phyloP scores from a whole-genome alignment of 805 yeast genomes.

The Saccharomycopsis selenospora region DNA sequence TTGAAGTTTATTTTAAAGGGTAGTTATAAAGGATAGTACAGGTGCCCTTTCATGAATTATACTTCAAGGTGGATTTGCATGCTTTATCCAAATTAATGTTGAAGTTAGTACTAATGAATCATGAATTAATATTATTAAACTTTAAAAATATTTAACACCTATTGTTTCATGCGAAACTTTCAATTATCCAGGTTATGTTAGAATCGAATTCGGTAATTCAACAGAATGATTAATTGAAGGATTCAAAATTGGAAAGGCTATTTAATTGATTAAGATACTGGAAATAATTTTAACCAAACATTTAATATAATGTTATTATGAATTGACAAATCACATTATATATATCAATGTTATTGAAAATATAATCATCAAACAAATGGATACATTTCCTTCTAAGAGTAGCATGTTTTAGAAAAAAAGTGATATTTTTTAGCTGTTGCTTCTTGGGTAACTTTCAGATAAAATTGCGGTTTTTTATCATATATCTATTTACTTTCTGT shows the following conservation, averaged over 20 bases:
- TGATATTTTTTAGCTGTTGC: too few species aligned
- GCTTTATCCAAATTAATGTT: slow-evolving; percentile 33
- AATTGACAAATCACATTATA: too few species aligned
- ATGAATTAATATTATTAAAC: slow-evolving; percentile 32
- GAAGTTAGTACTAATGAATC: slow-evolving; percentile 30
- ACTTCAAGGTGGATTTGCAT: slow-evolving; percentile 44
- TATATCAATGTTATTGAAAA: too few species aligned
- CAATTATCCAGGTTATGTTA: slow-evolving; percentile 34
- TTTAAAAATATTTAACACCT: slow-evolving; percentile 30
- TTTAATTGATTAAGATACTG: neutral
- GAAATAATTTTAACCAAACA: neutral
- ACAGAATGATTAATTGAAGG: slow-evolving; percentile 32
- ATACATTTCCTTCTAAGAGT: too few species aligned
- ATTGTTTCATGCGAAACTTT: slow-evolving; percentile 47
- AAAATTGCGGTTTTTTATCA: too few species aligned
- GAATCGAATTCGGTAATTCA: slow-evolving; percentile 45
- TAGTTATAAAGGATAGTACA: slow-evolving; percentile 28
- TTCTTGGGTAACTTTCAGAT: too few species aligned
- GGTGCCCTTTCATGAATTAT: slow-evolving; percentile 34
- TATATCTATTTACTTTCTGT: too few species aligned
- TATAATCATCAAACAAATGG: too few species aligned
- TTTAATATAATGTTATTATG: too few species aligned
- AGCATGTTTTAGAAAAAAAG: too few species aligned
- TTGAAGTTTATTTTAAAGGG: slow-evolving; percentile 36
- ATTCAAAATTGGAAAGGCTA: slow-evolving; percentile 24